Base-by-base conservation (phyloP, 495 filamentous ascomycete genomes). In the Hypoxylon subgilvum region DNA sequence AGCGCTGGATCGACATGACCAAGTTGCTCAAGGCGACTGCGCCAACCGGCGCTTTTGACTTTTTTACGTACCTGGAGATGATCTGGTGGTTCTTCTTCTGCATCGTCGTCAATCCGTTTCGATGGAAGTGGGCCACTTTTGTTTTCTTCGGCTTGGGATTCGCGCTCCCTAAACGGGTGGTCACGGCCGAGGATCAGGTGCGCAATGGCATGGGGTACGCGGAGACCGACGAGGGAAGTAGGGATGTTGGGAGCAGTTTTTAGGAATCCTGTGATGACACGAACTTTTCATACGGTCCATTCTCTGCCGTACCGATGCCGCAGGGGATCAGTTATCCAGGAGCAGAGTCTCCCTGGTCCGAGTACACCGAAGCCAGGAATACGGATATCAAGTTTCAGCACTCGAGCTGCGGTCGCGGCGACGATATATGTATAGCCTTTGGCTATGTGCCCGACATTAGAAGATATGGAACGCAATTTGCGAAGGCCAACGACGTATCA, bases 31-130 rank as follows among this genome's bases (percentile, higher is more conserved):
- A 96, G 72, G 61, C 63, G 4, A 72, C 79, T 16, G 82, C 87
- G 0, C 89, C 90, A 0, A 87, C 85, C 0, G 82, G 80, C 1
- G 87, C 88, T 0, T 91, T 92, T 65, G 88, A 92, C 63, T 92
- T 96, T 76, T 93, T 94, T 69, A 94, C 91, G 0, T 94, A 96
- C 63, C 78, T 85, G 1, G 90, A 96, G 69, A 73, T 96, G 42
- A 63, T 90, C 8, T 94, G 89, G 76, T 96, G 90, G 90, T 93
- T 92, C 62, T 72, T 84, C 0, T 94, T 93, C 66, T 85, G 84
- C 38, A 80, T 93, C 32, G 74, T 81, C 1, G 80, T 94, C 63
- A 94, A 93, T 65, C 91, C 91, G 0, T 94, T 94, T 71, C 78
- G 89, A 40, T 96, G 90, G 90, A 87, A 87, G 72, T 87, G 85